A percentile compares a stretch with the other conserved stretches of the same genome.
Conservation (phyloP, 805 yeast species). For the Metschnikowia corniflorae region DNA sequence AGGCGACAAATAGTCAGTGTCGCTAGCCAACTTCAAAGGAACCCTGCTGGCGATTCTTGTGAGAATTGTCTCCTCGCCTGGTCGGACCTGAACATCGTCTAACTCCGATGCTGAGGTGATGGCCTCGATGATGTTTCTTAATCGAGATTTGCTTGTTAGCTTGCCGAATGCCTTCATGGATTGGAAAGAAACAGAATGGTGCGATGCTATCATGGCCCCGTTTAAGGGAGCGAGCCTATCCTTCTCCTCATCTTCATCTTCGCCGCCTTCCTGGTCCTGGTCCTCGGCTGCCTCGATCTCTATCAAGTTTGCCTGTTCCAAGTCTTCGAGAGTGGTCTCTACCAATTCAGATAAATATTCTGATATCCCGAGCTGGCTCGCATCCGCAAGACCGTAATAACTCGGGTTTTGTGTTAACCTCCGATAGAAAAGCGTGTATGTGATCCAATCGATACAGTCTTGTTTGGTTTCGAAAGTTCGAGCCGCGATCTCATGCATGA, state of each 20-base stretch:
- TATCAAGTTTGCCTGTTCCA: constrained; percentile 57
- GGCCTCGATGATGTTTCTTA: constrained; percentile 61
- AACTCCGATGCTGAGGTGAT: constrained; percentile 70
- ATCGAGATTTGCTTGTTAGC: constrained; percentile 51
- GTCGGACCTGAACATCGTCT: constrained; percentile 59
- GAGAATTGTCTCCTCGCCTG: constrained; percentile 52
- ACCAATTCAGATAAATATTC: constrained; percentile 81
- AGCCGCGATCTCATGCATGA: constrained; percentile 71
- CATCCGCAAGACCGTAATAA: constrained; percentile 74
- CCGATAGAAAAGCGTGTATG: constrained; percentile 78
- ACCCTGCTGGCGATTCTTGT: constrained; percentile 50
- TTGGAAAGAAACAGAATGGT: constrained; percentile 59
- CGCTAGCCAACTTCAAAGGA: constrained; percentile 53
- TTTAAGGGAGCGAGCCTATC: constrained; percentile 54
- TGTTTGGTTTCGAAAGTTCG: constrained; percentile 64
- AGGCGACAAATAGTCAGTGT: constrained; percentile 46
- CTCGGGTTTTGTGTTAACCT: constrained; percentile 81
- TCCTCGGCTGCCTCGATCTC: constrained; percentile 47
- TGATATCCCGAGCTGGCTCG: constrained; percentile 65
- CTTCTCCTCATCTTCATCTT: constrained; percentile 34
- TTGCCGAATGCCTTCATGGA: constrained; percentile 64
- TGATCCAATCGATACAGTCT: constrained; percentile 87
- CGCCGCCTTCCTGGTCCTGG: constrained; percentile 27
- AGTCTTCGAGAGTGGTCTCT: constrained; percentile 64
- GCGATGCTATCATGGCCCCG: constrained; percentile 72